A percentile compares a stretch with the other conserved stretches of the same genome.
Evolutionary conservation across 2,329 filamentous ascomycete species (phyloP).

Genomic region (Alternaria dauci): DNA sequence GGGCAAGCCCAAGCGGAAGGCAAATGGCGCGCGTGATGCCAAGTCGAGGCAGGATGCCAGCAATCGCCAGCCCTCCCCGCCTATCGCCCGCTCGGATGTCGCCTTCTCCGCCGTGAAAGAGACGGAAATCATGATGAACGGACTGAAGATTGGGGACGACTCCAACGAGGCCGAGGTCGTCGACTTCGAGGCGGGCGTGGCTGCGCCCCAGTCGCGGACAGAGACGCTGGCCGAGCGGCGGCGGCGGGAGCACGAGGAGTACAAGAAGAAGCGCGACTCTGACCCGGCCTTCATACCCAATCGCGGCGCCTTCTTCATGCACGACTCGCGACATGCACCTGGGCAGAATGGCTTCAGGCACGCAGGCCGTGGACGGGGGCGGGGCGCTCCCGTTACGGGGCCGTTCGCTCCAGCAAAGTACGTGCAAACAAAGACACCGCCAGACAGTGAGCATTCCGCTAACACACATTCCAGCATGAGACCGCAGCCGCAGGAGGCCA

Average conservation of each 20-base stretch:
- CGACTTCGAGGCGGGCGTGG: conserved; percentile 60
- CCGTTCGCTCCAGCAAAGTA: conserved; percentile 68
- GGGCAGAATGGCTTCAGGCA: conserved; percentile 80
- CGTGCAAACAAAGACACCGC: conserved; percentile 38
- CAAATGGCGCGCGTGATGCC: conserved; percentile 49
- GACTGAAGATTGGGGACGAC: conserved; percentile 59
- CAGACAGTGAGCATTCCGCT: conserved; percentile 25
- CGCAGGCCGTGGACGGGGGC: conserved; percentile 68
- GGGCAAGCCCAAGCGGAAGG: conserved; percentile 50
- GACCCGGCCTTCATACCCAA: conserved; percentile 95
- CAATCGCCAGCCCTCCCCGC: conserved; percentile 44
- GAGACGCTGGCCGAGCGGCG: conserved; percentile 73
- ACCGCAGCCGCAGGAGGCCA: conserved; percentile 59
- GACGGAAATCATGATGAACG: conserved; percentile 69
- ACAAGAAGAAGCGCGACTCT: conserved; percentile 84
- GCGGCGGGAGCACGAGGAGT: conserved; percentile 88
- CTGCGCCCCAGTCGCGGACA: conserved; percentile 44
- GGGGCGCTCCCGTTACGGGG: conserved; percentile 61
- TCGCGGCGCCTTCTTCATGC: conserved; percentile 94
- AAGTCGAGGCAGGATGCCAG: conserved; percentile 37
- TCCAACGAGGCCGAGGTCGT: conserved; percentile 55
- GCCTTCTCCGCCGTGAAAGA: conserved; percentile 60
- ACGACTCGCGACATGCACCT: conserved; percentile 85
- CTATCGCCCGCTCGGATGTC: conserved; percentile 49
- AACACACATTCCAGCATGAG: conserved; percentile 50